A percentile compares a stretch with the other conserved stretches of the same genome.
Evolutionary conservation across 2,329 filamentous ascomycete genomes (phyloP).

Genomic region (Pyricularia sp.): DNA sequence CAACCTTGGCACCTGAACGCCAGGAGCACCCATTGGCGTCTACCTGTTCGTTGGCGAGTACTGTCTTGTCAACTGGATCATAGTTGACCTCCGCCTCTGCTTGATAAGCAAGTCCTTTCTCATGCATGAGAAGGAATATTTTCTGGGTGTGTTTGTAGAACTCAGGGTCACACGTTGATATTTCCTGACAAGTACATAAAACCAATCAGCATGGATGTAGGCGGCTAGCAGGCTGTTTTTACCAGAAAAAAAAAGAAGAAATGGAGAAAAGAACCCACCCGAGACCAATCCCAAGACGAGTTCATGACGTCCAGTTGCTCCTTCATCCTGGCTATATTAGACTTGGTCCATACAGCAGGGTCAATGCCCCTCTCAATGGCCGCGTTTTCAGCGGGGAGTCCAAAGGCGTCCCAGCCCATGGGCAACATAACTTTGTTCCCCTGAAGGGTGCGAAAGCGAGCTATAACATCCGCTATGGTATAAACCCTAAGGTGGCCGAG

Average conservation of each 20-base stretch:
- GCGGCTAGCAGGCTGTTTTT: not conserved
- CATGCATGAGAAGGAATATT: conserved; percentile 66
- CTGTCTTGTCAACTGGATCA: conserved; percentile 79
- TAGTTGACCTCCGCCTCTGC: conserved; percentile 78
- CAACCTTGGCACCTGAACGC: conserved; percentile 75
- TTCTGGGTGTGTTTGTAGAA: conserved; percentile 87
- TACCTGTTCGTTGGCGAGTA: conserved; percentile 89
- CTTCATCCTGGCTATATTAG: conserved; percentile 79
- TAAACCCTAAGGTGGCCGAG: conserved; percentile 82
- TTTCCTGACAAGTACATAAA: conserved; percentile 40
- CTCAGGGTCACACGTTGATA: conserved; percentile 69
- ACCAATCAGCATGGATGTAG: not conserved
- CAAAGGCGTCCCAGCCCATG: conserved; percentile 95
- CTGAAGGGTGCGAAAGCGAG: conserved; percentile 61
- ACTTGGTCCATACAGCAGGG: conserved; percentile 64
- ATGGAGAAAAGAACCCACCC: conserved; percentile 37
- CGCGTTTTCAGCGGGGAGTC: conserved; percentile 81
- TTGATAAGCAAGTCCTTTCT: conserved; percentile 68
- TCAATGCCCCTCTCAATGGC: conserved; percentile 71
- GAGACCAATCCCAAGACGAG: conserved; percentile 69
- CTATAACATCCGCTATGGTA: conserved; percentile 76
- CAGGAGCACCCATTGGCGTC: conserved; percentile 74
- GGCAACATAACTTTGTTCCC: conserved; percentile 67
- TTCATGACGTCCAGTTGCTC: conserved; percentile 68
- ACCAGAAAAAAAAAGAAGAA: not conserved